Evolutionary conservation across 352 stramenopile genomes (phyloP).

Genomic region (Pythium aristosporum): DNA sequence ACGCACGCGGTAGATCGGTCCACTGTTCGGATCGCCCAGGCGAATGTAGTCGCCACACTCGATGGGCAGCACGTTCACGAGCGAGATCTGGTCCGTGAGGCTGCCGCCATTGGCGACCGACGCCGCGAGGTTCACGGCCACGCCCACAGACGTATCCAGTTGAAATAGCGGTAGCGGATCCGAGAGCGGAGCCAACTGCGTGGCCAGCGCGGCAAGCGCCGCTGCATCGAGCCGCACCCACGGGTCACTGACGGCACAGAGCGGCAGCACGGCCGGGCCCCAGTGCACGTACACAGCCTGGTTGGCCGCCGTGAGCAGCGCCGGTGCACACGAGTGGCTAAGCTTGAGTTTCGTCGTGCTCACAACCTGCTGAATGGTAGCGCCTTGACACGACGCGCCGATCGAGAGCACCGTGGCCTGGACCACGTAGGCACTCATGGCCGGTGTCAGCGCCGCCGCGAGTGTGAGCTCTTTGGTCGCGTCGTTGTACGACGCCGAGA

Average conservation of each 20-base stretch:
- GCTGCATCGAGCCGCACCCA: conserved; percentile 44
- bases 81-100: conserved; percentile 30
- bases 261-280: conserved; percentile 61
- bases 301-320: conserved; percentile 20
- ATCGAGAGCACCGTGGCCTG: conserved; percentile 43
- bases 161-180: conserved; percentile 58
- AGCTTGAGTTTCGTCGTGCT: conserved; percentile 33
- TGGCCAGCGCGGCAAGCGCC: conserved; percentile 30
- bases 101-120: conserved; percentile 22
- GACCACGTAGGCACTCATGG: conserved; percentile 34
- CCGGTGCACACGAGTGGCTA: conserved; percentile 29
- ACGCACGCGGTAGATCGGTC: conserved; percentile 58
- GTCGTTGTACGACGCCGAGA: conserved; percentile 32
- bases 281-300: conserved; percentile 54
- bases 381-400: conserved; percentile 33
- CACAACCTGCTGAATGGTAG: conserved; percentile 21
- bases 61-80: conserved; percentile 38
- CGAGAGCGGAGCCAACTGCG: conserved; percentile 31
- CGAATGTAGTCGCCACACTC: conserved; percentile 70
- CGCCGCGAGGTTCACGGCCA: conserved; percentile 39
- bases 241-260: conserved; percentile 49
- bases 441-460: conserved; percentile 28
- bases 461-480: conserved; percentile 39
- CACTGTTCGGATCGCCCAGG: conserved; percentile 41
- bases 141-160: conserved; percentile 48